phyloP scores from a whole-genome alignment of 176 grass and related monocot species.

The Musa troglodytarum region DNA sequence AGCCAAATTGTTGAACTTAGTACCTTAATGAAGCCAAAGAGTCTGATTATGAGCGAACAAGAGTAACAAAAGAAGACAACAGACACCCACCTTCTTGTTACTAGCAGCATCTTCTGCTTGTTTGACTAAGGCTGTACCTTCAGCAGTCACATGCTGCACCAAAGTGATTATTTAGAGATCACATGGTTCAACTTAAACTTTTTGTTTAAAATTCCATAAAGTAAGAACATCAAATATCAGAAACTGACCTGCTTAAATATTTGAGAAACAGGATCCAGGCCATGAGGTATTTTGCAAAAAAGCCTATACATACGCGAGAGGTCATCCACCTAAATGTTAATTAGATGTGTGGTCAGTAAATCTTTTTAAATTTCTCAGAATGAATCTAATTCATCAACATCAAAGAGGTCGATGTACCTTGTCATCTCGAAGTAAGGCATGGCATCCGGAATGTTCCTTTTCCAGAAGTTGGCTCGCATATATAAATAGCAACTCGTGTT shows the following conservation, averaged over 20 bases:
- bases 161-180: constrained; percentile 13
- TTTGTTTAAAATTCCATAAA: constrained; percentile 6
- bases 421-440: constrained; percentile 82
- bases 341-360: neutral
- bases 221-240: neutral
- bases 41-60: neutral
- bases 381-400: neutral
- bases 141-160: constrained; percentile 73
- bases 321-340: constrained; percentile 52
- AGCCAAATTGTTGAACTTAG: neutral
- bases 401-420: constrained; percentile 37
- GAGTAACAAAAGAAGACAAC: constrained; percentile 11
- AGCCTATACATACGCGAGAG: constrained; percentile 87
- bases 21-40: neutral
- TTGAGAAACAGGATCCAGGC: constrained; percentile 79
- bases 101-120: constrained; percentile 95
- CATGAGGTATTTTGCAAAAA: constrained; percentile 69
- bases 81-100: constrained; percentile 62
- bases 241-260: constrained; percentile 82
- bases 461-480: constrained; percentile 83
- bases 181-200: neutral
- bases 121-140: constrained; percentile 80
- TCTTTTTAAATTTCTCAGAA: neutral
- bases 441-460: constrained; percentile 91
- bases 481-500: constrained; percentile 75